Conservation (phyloP, 495 filamentous ascomycete genomes). For the Pseudotulostoma volvatum region DNA sequence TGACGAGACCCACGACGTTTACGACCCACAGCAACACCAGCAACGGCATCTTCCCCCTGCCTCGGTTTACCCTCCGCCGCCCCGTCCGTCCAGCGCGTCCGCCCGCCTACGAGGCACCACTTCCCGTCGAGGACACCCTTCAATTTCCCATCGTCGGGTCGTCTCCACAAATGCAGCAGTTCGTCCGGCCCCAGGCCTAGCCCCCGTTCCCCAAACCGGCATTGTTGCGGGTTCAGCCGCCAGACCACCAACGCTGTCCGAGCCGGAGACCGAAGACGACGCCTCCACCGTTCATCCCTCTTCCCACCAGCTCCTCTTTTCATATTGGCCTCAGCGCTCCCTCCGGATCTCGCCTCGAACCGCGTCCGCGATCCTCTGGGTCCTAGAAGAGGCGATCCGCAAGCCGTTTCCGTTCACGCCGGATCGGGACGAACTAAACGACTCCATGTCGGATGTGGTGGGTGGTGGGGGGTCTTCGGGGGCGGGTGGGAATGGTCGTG, state of each 20-base stretch:
- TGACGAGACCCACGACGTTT: constrained; percentile 46
- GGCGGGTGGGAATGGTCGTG: constrained; percentile 25
- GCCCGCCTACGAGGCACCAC: constrained; percentile 36
- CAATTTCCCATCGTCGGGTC: constrained; percentile 20
- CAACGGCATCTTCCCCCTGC: constrained; percentile 30
- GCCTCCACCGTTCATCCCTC: constrained; percentile 23
- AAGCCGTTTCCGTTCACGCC: constrained; percentile 70
- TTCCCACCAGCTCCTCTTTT: constrained; percentile 19
- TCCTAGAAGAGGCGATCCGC: constrained; percentile 80
- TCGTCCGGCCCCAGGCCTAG: constrained; percentile 12
- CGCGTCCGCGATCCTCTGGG: constrained; percentile 69
- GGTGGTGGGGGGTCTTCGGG: constrained; percentile 31
- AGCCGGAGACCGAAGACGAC: constrained; percentile 25
- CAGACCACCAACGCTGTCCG: neutral
- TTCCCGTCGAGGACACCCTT: constrained; percentile 14
- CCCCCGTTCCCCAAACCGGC: constrained; percentile 3
- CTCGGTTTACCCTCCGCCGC: constrained; percentile 9
- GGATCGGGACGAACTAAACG: constrained; percentile 78
- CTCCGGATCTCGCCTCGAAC: constrained; percentile 47
- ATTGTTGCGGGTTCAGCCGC: constrained; percentile 11
- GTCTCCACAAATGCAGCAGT: constrained; percentile 20
- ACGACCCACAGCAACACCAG: constrained; percentile 46
- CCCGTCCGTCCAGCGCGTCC: constrained; percentile 28
- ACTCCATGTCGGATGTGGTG: constrained; percentile 77
- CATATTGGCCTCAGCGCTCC: constrained; percentile 36